Base-by-base conservation (phyloP, 352 stramenopile genomes). In the Pythium coloratum region DNA sequence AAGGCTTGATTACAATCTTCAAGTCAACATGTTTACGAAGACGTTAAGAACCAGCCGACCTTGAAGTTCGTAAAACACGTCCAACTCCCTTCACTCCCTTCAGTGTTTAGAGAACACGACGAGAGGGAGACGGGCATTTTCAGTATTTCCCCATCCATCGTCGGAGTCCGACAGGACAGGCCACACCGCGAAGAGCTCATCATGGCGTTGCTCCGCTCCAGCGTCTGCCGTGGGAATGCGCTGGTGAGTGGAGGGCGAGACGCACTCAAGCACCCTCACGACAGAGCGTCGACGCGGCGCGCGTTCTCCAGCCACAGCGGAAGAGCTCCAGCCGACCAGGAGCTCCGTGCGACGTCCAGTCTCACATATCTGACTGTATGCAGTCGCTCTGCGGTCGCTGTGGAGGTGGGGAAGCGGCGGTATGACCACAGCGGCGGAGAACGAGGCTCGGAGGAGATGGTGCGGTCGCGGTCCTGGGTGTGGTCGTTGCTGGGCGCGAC, bases 1-100 rank as follows among this genome's bases (percentile, higher is more conserved):
- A 2, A 16, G 18, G 2, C 18, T 12, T 6, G 30, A 24, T 24
- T 44, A 47, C 32, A 42, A 34, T 53, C 18, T 3, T 62, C 47
- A 18, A 47, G 38, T 55, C 14, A 36, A 49, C n/a, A 42, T 44
- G 28, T 16, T 24, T 26, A 34, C 6, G 6, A 40, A 20, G 2
- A n/a, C 6, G 57, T 55, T 64, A 64, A 18, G 30, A 64, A 64
- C 57, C 6, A 0, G 12, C 3, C 26, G 44, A 71, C 64, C 64
- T 71, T 71, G 65, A 71, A 71, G 58, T 67, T 67, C 58, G 55
- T 34, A 26, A 62, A 71, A 63, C 64, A 66, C 57, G 64, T 38
- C 10, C 57, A n/a, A 56, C 14, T 62, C 62, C 54, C 51, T 67
- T 66, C 51, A 24, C 14, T 49, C 40, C 40, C 16, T 44, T 44